These are phyloP conservation scores for Chamaenerion angustifolium DNA, from an alignment of 345 rosid species.

Conservation along the genomic window DNA sequence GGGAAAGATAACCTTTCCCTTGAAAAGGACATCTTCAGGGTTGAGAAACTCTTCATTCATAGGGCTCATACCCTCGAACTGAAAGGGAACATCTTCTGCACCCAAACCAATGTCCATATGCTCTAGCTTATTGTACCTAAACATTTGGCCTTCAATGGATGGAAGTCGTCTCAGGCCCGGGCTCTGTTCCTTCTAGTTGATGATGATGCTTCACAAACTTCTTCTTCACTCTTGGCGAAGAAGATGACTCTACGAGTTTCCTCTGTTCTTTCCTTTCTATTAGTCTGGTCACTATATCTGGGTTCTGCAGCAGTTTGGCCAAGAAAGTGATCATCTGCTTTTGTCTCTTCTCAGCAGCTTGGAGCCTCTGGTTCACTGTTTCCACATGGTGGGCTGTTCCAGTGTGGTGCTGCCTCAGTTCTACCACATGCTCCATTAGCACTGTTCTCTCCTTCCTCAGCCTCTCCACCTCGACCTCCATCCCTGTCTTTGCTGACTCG, in stretches of 20 bases:
- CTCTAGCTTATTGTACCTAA: conserved; percentile 28
- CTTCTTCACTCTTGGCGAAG: conserved; percentile 32
- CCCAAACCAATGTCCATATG: conserved; percentile 13
- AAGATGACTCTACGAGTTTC: conserved; percentile 10
- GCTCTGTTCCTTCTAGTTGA: conserved; percentile 19
- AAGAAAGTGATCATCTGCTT: conserved; percentile 62
- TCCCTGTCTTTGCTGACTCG: conserved; percentile 27
- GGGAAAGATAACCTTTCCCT: no score
- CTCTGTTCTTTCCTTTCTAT: conserved; percentile 35
- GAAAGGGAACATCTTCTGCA: conserved; percentile 17
- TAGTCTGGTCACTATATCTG: conserved; percentile 38
- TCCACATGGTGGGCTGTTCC: conserved; percentile 42
- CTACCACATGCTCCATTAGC: conserved; percentile 48
- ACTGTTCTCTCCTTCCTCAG: conserved; percentile 45
- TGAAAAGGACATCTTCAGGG: conserved; percentile 7
- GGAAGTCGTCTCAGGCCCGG: conserved; percentile 9
- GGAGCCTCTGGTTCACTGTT: conserved; percentile 40
- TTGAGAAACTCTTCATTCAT: no score
- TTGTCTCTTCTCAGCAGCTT: conserved; percentile 62
- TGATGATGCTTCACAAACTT: conserved; percentile 50
- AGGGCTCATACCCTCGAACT: conserved; percentile 12
- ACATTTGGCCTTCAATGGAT: conserved; percentile 27
- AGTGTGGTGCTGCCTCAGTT: conserved; percentile 42
- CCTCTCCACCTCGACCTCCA: conserved; percentile 45
- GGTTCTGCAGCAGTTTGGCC: conserved; percentile 57